These are phyloP conservation scores for Salisapilia sapeloensis DNA, from an alignment of 352 stramenopile species.

Conservation along the genomic window DNA sequence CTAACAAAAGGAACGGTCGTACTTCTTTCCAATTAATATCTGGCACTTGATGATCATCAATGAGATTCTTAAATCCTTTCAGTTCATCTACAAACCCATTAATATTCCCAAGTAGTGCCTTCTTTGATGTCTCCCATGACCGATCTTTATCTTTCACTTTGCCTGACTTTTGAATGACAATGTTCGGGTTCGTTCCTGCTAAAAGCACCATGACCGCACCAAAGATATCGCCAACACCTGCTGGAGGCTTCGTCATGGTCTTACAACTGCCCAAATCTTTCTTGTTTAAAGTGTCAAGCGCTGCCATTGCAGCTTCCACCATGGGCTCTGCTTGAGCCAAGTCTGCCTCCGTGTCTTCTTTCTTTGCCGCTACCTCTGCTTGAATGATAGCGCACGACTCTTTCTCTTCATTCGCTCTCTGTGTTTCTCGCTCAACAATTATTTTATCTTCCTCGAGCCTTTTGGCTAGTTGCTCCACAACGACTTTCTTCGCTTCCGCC, in stretches of 20 bases:
- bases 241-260: constrained; percentile 83
- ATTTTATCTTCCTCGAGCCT: constrained; percentile 84
- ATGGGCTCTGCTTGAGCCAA: constrained; percentile 59
- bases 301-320: constrained; percentile 77
- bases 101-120: constrained; percentile 83
- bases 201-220: constrained; percentile 61
- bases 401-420: constrained; percentile 79
- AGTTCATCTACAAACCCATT: constrained; percentile 88
- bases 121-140: constrained; percentile 87
- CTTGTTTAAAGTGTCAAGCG: constrained; percentile 81
- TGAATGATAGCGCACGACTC: constrained; percentile 86
- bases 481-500: constrained; percentile 84
- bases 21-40: constrained; percentile 76
- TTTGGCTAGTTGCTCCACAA: constrained; percentile 87
- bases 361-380: constrained; percentile 82
- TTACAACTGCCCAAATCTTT: constrained; percentile 85
- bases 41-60: constrained; percentile 46
- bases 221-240: constrained; percentile 79
- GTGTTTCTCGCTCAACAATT: constrained; percentile 86
- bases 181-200: constrained; percentile 45
- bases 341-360: constrained; percentile 65
- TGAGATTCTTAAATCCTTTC: constrained; percentile 55
- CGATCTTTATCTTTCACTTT: constrained; percentile 91
- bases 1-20: constrained; percentile 52
- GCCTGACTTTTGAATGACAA: constrained; percentile 82